Percentiles rank a stretch among this genome's conserved stretches.
phyloP scores from a whole-genome alignment of 2,329 filamentous ascomycete species.

The Fusarium duplospermum region DNA sequence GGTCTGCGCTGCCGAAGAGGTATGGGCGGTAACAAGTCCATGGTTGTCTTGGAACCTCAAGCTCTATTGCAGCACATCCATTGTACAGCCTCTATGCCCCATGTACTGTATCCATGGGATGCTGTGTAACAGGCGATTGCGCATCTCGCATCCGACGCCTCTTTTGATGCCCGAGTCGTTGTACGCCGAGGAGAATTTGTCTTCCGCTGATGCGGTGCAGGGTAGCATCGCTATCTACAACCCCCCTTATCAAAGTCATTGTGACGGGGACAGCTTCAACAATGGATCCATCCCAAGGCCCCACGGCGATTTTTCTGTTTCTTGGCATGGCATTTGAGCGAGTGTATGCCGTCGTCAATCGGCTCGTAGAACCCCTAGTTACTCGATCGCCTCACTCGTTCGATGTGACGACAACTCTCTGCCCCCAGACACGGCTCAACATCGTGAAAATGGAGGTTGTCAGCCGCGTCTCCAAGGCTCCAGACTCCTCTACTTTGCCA shows the following conservation, averaged over 20 bases:
- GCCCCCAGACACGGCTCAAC: conserved; percentile 4
- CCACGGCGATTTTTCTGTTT: not conserved
- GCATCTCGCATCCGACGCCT: conserved; percentile 38
- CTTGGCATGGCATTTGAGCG: not conserved
- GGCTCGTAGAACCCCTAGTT: not conserved
- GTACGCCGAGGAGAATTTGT: conserved; percentile 29
- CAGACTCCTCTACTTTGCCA: conserved; percentile 29
- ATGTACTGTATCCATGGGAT: not conserved
- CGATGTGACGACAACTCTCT: not conserved
- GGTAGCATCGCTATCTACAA: conserved; percentile 8
- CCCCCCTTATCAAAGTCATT: conserved; percentile 11
- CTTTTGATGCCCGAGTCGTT: conserved; percentile 27
- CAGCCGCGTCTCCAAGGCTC: conserved; percentile 26
- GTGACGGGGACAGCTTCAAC: conserved; percentile 6
- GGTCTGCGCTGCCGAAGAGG: not conserved
- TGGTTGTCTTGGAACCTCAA: not conserved
- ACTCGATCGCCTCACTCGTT: not conserved
- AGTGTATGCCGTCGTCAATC: not conserved
- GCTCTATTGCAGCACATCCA: not conserved
- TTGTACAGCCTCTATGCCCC: not conserved
- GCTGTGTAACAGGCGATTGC: conserved; percentile 9
- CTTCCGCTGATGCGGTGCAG: conserved; percentile 14
- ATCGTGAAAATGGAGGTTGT: conserved; percentile 3
- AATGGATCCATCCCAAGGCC: not conserved
- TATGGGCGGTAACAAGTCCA: not conserved